Base-by-base conservation (phyloP, 2,329 filamentous ascomycete species). In the Aspergillus sp. region DNA sequence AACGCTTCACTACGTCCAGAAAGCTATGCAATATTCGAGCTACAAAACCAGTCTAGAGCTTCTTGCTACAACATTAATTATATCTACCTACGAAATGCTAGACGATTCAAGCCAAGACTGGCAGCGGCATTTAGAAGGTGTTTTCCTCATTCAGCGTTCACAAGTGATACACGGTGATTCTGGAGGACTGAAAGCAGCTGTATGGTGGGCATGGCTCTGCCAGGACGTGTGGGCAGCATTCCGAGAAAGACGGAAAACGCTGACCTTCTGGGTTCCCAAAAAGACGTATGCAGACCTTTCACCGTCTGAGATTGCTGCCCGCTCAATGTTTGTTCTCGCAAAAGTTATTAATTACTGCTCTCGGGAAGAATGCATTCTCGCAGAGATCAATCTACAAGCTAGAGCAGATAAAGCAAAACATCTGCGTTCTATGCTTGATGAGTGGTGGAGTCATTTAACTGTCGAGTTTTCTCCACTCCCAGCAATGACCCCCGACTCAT, bases 1-100 rank as follows among this genome's bases (percentile, higher is more conserved):
- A 64, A 86, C 84, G 0, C 72, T 88, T 0, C 82, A 84, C 49
- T 88, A 87, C 59, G 73, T 87, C 0, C 83, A 84, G 49, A 80
- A 81, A 36, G 83, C 85, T 0, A 80, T 88, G 69, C 77, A 81
- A 11, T 85, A 84, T 62, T 75, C 80, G 1, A 81, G 79, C 0
- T 88, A 87, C 64, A 82, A 81, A 5, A 80, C 78, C 47, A 85
- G 81, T 26, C 76, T 77, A 12, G 85, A 88, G 64, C 73, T 88
- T 0, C 76, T 86, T 26, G 81, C 82, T 0, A 88, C 84, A 0
- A 80, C 83, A 0, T 72, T 87, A 0, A 76, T 87, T 15, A 83
- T 88, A 30, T 85, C 83, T 12, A 84, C 83, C 0, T 88, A 87
- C 61, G 85, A 88, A 68, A 88, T 88, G 85, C 80, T 87, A n/a